Evolutionary conservation across 768 basidiomycete genomes (phyloP).

Genomic region (Pisolithus marmoratus): DNA sequence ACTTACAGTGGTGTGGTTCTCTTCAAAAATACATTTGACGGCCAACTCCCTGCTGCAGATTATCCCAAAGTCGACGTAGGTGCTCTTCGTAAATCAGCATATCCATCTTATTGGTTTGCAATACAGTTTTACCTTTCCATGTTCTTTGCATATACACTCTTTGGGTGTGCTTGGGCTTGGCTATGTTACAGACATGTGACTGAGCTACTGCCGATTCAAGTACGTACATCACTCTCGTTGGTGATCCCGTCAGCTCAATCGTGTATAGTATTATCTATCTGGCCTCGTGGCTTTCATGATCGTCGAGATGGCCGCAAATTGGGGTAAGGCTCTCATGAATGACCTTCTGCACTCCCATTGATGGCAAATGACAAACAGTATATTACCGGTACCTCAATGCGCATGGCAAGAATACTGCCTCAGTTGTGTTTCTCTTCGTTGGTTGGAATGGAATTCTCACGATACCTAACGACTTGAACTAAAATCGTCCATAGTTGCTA

Average conservation of each 20-base stretch:
- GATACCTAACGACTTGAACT: background rate
- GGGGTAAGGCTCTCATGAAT: constrained; percentile 45
- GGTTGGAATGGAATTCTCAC: constrained; percentile 41
- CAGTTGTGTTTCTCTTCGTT: constrained; percentile 89
- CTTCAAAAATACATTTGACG: constrained; percentile 85
- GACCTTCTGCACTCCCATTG: constrained; percentile 5
- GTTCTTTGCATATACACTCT: constrained; percentile 68
- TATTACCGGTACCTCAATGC: constrained; percentile 96
- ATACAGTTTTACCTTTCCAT: constrained; percentile 81
- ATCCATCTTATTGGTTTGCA: background rate
- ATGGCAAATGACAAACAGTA: constrained; percentile 33
- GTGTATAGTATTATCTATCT: constrained; percentile 78
- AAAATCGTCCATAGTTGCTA: constrained; percentile 58
- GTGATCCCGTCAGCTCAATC: constrained; percentile 1
- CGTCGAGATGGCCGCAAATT: constrained; percentile 92
- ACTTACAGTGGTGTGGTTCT: constrained; percentile 72
- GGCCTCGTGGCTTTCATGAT: constrained; percentile 80
- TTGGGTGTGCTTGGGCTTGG: constrained; percentile 76
- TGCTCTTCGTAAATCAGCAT: background rate
- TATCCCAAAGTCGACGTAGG: constrained; percentile 95
- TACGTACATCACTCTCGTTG: constrained; percentile 25
- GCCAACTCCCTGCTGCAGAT: constrained; percentile 85
- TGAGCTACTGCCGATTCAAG: constrained; percentile 87
- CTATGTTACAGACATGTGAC: constrained; percentile 75
- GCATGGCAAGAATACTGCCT: constrained; percentile 65